Evolutionary conservation across 257 asterid species (phyloP), one percentile per base, ranked within the genome.

Genomic region (Solanum piurae): DNA sequence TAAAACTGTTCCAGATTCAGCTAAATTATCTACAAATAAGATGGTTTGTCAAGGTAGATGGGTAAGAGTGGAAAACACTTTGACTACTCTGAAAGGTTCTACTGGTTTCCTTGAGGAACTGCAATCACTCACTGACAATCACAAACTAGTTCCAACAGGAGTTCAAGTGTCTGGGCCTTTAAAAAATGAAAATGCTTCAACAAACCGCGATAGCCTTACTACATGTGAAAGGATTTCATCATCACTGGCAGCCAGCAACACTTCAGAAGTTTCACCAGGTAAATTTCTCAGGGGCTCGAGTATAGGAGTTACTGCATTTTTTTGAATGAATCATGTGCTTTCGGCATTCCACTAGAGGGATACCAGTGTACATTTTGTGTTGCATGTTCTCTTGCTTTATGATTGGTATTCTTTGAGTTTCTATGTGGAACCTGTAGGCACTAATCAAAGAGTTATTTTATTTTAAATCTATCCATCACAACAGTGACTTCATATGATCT

Each of bases 1-100:
- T 75, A 97, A 94, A 92, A 90, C 91, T 88, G 93, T 93, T 85
- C 88, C 94, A 49, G 99, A 97, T 89, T 90, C 99, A 33, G 90
- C 88, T 49, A 97, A 95, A 88, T 86, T 92, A 85, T 88, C 98
- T 86, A 85, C 94, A 75, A 90, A 87, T 89, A 94, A 95, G 90
- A 87, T 94, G 76, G 62, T 88, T 83, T 97, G 99, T 92, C 95
- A 90, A 69, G 98, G 98, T 82, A 93, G 94, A 90, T 97, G 99
- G 99, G 92, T 89, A 40, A 97, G 92, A 90, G 92, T 97, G 88
- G 89, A 91, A 86, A 92, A 91, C 86, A 87, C 87, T 86, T 55
- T 85, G 33, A 88, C 93, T 84, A 87, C 90, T 86, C 89, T 88
- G 77, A 90, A 90, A 87, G 93, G 91, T 64, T 92, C 92, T 49